phyloP scores from a whole-genome alignment of 1,284 basidiomycete species.

The Sphaerobolus stellatus region DNA sequence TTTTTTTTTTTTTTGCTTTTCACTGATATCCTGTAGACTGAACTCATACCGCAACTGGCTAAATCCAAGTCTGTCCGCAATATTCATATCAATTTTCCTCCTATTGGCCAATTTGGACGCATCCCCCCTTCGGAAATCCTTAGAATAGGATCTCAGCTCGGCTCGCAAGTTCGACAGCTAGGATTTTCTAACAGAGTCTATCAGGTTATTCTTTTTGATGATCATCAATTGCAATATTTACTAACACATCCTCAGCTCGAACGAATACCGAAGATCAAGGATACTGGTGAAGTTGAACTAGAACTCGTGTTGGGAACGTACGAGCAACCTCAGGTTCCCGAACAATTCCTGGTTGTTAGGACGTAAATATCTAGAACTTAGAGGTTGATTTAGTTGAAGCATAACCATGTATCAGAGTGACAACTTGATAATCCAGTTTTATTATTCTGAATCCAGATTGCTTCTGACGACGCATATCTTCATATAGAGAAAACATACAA shows the following conservation, averaged over 20 bases:
- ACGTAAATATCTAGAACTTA: no score
- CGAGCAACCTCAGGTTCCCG: slow-evolving; percentile 66
- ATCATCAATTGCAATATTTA: background rate
- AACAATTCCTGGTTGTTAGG: slow-evolving; percentile 67
- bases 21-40: slow-evolving; percentile 35
- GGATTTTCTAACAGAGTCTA: slow-evolving; percentile 45
- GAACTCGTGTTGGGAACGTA: slow-evolving; percentile 46
- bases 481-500: no score
- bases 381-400: no score
- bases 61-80: slow-evolving; percentile 30
- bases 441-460: no score
- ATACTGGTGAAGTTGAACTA: slow-evolving; percentile 38
- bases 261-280: slow-evolving; percentile 31
- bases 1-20: slow-evolving; percentile 4
- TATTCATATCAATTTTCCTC: slow-evolving; percentile 33
- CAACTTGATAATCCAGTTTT: no score
- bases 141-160: slow-evolving; percentile 22
- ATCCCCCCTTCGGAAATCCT: slow-evolving; percentile 34
- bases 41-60: slow-evolving; percentile 35
- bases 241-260: slow-evolving; percentile 43
- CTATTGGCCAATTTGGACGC: slow-evolving; percentile 48
- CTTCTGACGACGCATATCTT: no score
- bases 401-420: no score
- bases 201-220: slow-evolving; percentile 35
- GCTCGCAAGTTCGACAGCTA: slow-evolving; percentile 38